These are phyloP conservation scores for Cyberlindnera bimundalis DNA, from an alignment of 805 yeast species.

Conservation along the genomic window DNA sequence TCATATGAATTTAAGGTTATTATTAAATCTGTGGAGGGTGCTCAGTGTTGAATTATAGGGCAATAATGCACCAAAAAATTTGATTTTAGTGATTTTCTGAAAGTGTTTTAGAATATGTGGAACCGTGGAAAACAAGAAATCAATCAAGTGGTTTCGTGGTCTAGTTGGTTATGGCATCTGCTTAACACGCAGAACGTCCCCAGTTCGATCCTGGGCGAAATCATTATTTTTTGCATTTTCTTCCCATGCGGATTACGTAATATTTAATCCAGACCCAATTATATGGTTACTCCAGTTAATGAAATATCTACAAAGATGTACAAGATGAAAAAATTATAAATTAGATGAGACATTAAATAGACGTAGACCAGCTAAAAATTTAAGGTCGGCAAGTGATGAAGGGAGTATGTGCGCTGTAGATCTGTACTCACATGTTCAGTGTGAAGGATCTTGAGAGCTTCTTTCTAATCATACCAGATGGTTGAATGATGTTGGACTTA, in stretches of 20 bases:
- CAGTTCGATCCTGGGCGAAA: slow-evolving; percentile 99
- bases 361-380: slow-evolving; percentile 4
- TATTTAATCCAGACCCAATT: too few relatives aligned
- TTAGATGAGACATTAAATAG: slow-evolving; percentile 7
- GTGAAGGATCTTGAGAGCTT: slow-evolving; percentile 23
- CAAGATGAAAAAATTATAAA: not conserved
- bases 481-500: slow-evolving; percentile 6
- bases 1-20: too few relatives aligned
- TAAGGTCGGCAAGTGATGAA: not conserved
- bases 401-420: not conserved
- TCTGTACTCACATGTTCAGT: slow-evolving; percentile 15
- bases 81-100: too few relatives aligned
- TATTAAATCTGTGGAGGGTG: too few relatives aligned
- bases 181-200: slow-evolving; percentile 99
- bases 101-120: too few relatives aligned
- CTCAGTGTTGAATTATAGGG: too few relatives aligned
- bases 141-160: slow-evolving; percentile 76
- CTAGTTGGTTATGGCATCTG: slow-evolving; percentile 99
- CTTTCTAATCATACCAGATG: slow-evolving; percentile 15
- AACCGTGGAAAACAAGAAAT: too few relatives aligned
- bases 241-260: too few relatives aligned
- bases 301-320: not conserved
- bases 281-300: too few relatives aligned
- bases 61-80: too few relatives aligned
- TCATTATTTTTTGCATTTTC: slow-evolving; percentile 46